phyloP scores from a whole-genome alignment of 2,329 filamentous ascomycete genomes.

The Clonostachys rosea region DNA sequence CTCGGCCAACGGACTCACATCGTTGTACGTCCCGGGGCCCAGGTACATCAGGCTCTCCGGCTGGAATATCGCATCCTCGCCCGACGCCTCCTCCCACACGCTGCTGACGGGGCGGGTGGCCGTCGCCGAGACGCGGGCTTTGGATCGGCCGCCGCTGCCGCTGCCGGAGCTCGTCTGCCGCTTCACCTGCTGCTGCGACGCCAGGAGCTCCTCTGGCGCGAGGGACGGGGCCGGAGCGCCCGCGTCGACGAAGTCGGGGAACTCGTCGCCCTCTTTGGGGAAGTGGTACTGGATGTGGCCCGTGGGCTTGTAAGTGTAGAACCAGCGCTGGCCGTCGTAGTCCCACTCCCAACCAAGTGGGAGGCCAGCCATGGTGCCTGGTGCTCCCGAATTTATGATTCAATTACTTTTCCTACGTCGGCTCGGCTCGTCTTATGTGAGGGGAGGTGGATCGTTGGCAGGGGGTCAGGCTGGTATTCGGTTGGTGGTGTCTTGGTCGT shows the following conservation, averaged over 20 bases:
- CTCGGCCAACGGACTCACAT: conserved; percentile 35
- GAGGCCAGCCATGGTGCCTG: conserved; percentile 25
- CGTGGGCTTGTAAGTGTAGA: conserved; percentile 50
- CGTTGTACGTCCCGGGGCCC: conserved; percentile 37
- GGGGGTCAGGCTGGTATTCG: no score
- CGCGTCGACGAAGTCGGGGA: conserved; percentile 43
- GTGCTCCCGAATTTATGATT: background rate
- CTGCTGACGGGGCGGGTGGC: conserved; percentile 4
- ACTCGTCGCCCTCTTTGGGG: conserved; percentile 53
- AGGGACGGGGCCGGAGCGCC: conserved; percentile 29
- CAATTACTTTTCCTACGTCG: background rate
- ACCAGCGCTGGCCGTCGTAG: conserved; percentile 53
- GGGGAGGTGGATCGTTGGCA: no score
- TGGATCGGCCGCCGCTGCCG: background rate
- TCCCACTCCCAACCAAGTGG: conserved; percentile 52
- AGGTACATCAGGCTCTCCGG: conserved; percentile 49
- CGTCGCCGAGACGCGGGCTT: background rate
- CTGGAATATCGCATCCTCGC: conserved; percentile 37
- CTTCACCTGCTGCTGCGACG: conserved; percentile 42
- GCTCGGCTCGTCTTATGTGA: no score
- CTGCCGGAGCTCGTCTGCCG: background rate
- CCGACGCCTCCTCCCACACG: conserved; percentile 17
- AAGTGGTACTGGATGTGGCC: conserved; percentile 52
- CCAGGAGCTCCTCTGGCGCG: conserved; percentile 46
- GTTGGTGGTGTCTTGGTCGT: no score